Conservation (phyloP, 139 green algal species). For the Chlorella sorokiniana region DNA sequence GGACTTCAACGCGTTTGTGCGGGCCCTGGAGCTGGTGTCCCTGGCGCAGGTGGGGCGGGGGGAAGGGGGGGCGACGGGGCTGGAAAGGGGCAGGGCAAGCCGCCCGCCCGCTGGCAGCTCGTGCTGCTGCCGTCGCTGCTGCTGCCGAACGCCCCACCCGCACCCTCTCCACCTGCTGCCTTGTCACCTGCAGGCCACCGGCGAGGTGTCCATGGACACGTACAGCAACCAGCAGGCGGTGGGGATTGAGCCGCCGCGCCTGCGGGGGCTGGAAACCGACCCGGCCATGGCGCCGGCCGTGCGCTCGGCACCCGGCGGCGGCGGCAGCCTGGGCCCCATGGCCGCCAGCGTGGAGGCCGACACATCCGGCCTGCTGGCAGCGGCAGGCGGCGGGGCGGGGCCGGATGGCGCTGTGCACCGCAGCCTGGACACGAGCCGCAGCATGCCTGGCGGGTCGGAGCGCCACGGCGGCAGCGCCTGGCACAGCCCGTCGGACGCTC, state of each 20-base stretch:
- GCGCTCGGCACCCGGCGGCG: not conserved
- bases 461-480: not conserved
- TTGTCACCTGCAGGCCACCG: constrained; percentile 25
- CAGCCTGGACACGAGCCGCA: constrained; percentile 8
- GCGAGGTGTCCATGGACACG: constrained; percentile 37
- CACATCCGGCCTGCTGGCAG: not conserved
- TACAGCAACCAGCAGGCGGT: constrained; percentile 11
- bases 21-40: constrained; percentile 56
- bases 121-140: too few relatives aligned
- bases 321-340: not conserved
- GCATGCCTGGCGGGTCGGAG: constrained; percentile 1
- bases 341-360: not conserved
- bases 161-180: not conserved
- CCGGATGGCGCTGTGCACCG: not conserved
- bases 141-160: not conserved
- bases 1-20: constrained; percentile 76
- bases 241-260: constrained; percentile 20
- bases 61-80: not conserved
- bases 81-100: not conserved
- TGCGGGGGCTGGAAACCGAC: constrained; percentile 34
- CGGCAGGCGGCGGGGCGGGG: not conserved
- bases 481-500: not conserved
- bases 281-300: not conserved
- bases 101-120: not conserved
- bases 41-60: constrained; percentile 39